Base-by-base conservation (phyloP, 495 filamentous ascomycete genomes). In the Cryomyces antarcticus region DNA sequence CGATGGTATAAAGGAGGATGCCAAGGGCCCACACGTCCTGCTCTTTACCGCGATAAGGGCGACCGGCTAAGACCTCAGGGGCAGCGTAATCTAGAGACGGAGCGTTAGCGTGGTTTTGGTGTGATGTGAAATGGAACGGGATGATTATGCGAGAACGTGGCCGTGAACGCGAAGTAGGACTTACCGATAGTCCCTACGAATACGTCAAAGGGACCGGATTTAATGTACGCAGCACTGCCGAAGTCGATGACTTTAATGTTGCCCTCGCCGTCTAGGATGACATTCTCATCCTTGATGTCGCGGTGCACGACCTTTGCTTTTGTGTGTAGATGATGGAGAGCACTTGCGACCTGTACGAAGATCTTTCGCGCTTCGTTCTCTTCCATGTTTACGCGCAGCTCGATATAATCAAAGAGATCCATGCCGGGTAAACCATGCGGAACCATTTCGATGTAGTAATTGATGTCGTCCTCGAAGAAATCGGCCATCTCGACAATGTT, bases 21-120 rank as follows among this genome's bases (percentile, higher is more conserved):
- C 89, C 89, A n/a, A 96, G 71, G 10, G 89, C 89, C 89, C 89
- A 97, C 42, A 96, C 85, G 49, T 97, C 89, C 64, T 97, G 92
- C 57, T 93, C 87, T 60, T 87, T 92, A 52, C 89, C 89, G 47
- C 81, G 76, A 62, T 97, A 97, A 17, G 89, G 80, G 54, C 77
- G 78, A 35, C 89, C 89, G 30, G 82, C 82, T n/a, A 97, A 70
- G 35, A 96, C 92, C 63, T 97, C 89, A 24, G 89, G 89, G 3
- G 89, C 89, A 36, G 89, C 89, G 59, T 97, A 97, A 66, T 97
- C 89, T 97, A 46, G 28, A 1, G 37, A 38, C 30, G 35, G 47
- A 6, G 45, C 30, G 12, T 44, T 36, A 7, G 36, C 41, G 40
- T 56, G 36, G 52, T 47, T 13, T 13, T 38, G 17, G 42, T 29